Conservation (phyloP, 2,329 filamentous ascomycete genomes). For the Myriosclerotinia curreyana region DNA sequence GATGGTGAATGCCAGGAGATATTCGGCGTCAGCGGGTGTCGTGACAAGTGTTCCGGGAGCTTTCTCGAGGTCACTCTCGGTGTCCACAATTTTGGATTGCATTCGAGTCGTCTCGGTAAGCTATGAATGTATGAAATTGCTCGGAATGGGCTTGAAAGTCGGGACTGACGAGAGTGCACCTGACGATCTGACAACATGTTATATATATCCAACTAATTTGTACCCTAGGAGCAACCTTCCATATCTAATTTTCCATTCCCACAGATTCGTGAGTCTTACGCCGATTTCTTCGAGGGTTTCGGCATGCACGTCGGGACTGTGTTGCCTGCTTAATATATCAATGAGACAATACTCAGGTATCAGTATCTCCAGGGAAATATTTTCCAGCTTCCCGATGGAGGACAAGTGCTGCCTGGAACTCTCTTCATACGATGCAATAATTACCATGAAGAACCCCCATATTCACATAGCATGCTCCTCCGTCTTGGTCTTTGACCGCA, state of each 20-base stretch:
- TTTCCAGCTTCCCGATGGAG: background rate
- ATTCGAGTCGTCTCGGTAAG: background rate
- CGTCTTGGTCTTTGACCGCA: background rate
- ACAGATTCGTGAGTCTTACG: background rate
- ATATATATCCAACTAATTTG: too few relatives aligned
- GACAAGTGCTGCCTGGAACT: background rate
- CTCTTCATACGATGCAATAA: background rate
- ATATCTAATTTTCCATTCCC: background rate
- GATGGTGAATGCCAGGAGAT: slow-evolving; percentile 26
- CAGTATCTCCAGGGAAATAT: background rate
- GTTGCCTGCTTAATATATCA: background rate
- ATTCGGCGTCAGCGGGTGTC: slow-evolving; percentile 20
- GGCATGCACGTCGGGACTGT: background rate
- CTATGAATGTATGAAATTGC: background rate
- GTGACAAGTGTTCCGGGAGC: background rate
- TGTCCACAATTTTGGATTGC: background rate
- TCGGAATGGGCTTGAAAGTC: background rate
- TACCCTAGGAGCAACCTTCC: too few relatives aligned
- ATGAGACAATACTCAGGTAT: background rate
- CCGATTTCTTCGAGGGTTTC: background rate
- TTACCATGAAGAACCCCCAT: background rate
- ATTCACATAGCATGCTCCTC: background rate
- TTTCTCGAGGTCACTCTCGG: slow-evolving; percentile 1
- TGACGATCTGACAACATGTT: slow-evolving; percentile 13
- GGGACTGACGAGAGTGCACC: background rate